Evolutionary conservation across 257 asterid species (phyloP), one percentile per base, ranked within the genome.

Genomic region (Lantana camara): DNA sequence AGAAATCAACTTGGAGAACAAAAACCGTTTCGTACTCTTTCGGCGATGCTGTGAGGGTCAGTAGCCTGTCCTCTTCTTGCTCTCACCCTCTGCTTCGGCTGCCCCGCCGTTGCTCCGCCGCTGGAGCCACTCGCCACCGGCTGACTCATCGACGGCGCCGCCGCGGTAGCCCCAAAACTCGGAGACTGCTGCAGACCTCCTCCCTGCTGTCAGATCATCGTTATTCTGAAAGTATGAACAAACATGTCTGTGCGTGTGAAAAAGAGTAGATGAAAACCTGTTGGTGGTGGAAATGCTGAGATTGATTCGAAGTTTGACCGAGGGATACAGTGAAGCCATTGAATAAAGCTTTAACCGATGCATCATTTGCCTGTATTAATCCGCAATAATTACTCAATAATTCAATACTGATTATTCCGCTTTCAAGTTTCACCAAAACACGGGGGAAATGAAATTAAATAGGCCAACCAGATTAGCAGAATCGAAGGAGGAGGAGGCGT

Each of bases 21-120:
- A 30, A 34, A 15, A 17, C 32, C 53, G 65, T 11, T 12, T 66
- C 77, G 66, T 80, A 92, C 98, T 77, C 98, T 79, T 76, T 92
- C 98, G 46, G 98, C 98, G 59, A 92, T 89, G 80, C 98, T 92
- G 83, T 92, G 98, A 38, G 98, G 98, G 76, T 92, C 98, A 35
- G 98, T 92, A 6, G 98, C 98, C 73, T 92, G 98, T 66, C 98
- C 98, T 80, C 98, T 85, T 24, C 95, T 84, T 12, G 98, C 98
- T 80, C 98, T 86, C 32, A 86, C 95, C 68, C 95, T 81, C 79
- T 80, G 98, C 56, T 78, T 77, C 55, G 96, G 95, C 85, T 77
- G 95, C 22, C 76, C 86, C 64, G 75, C 67, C 30, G 85, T 48
- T 19, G 80, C 97, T 24, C 81, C 82, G 1, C 78, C 90, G n/a